A percentile compares a stretch with the other conserved stretches of the same genome.
These are phyloP conservation scores for Crithidia sp. DNA, from an alignment of 208 protist genomes.

Conservation along the genomic window DNA sequence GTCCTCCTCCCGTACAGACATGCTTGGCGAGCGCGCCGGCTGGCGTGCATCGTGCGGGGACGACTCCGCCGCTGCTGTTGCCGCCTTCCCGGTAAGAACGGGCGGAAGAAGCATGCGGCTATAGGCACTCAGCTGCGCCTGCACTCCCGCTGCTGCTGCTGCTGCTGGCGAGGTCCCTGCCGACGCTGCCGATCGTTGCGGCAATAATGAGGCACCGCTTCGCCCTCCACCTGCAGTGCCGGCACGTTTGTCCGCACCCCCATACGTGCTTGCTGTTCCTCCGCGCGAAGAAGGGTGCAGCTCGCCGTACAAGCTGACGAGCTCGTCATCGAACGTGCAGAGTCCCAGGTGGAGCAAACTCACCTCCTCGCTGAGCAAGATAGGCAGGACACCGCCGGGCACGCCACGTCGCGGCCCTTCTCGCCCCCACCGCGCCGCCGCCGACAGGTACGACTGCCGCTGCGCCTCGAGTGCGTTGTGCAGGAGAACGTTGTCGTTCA, in stretches of 20 bases:
- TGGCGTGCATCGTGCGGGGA: conserved; percentile 3
- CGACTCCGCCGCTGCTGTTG: no score
- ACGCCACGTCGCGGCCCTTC: not conserved
- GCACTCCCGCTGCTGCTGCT: not conserved
- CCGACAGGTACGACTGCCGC: conserved; percentile 12
- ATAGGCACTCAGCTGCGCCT: conserved; percentile 28
- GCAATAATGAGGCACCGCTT: not conserved
- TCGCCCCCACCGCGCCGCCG: not conserved
- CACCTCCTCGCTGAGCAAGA: conserved; percentile 70
- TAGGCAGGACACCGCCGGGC: conserved; percentile 32
- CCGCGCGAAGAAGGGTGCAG: conserved; percentile 12
- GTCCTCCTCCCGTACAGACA: not conserved
- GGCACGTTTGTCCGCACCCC: no score
- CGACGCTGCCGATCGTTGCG: not conserved
- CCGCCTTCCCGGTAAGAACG: conserved; percentile 16
- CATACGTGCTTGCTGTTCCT: no score
- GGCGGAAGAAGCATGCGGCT: conserved; percentile 32
- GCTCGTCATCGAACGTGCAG: conserved; percentile 73
- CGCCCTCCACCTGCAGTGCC: not conserved
- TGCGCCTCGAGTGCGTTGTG: conserved; percentile 38
- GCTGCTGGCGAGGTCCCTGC: not conserved
- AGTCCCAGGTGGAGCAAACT: conserved; percentile 82
- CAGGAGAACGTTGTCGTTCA: conserved; percentile 20
- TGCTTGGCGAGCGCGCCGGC: not conserved
- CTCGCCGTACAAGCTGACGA: conserved; percentile 51